Percentiles rank a stretch among this genome's conserved stretches.
Conservation (phyloP, 345 rosid genomes). For the Trapa bicornis region DNA sequence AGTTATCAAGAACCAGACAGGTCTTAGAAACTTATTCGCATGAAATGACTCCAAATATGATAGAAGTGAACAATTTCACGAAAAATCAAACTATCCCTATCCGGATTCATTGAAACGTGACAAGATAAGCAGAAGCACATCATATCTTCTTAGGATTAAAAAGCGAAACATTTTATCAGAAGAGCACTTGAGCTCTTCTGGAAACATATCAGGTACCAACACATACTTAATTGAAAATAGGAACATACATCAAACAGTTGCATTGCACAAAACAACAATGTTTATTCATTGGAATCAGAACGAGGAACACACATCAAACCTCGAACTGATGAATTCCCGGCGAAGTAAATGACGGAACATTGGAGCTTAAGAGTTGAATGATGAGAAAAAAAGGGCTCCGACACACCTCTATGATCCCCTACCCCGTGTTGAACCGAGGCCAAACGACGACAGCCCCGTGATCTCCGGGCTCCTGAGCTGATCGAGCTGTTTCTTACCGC, state of each 20-base stretch:
- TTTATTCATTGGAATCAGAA: neutral
- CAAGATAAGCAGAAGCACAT: neutral
- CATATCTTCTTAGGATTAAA: neutral
- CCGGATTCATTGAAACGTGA: neutral
- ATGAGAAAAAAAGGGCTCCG: neutral
- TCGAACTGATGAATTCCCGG: neutral
- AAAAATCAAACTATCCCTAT: neutral
- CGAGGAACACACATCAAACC: neutral
- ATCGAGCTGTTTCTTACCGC: conserved; percentile 70
- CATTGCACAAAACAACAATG: neutral
- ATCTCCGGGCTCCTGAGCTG: conserved; percentile 58
- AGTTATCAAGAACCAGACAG: neutral
- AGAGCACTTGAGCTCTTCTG: neutral
- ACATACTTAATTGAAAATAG: neutral
- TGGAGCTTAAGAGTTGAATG: too few relatives aligned
- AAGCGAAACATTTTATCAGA: neutral
- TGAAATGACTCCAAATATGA: neutral
- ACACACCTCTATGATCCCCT: neutral
- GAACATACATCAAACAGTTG: neutral
- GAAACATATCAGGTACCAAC: neutral
- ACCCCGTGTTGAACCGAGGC: conserved; percentile 9
- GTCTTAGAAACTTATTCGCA: neutral
- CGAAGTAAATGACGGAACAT: neutral
- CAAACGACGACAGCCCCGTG: conserved; percentile 33
- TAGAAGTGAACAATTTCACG: neutral